Evolutionary conservation across 2,329 filamentous ascomycete species (phyloP).

Genomic region (Apiospora hydei): DNA sequence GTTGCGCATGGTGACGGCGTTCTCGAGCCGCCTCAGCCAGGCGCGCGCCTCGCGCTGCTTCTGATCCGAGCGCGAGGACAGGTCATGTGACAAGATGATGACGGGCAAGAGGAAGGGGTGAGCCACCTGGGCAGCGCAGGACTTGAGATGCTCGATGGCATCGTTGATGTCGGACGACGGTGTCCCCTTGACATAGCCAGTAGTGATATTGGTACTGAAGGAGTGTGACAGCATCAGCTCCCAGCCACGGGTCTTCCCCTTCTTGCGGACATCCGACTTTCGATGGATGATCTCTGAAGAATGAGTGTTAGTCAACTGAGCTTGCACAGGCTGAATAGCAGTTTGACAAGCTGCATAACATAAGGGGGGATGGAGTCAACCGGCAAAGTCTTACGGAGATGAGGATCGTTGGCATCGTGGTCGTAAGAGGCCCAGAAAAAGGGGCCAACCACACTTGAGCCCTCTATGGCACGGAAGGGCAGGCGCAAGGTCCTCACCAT

Average conservation of each 20-base stretch:
- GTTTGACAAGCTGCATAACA: not conserved
- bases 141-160: conserved; percentile 57
- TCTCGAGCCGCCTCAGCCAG: conserved; percentile 67
- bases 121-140: conserved; percentile 56
- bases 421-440: conserved; percentile 69
- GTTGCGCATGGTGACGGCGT: conserved; percentile 66
- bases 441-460: conserved; percentile 64
- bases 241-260: conserved; percentile 69
- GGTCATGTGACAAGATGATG: conserved; percentile 65
- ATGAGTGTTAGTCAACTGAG: conserved; percentile 8
- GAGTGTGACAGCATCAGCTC: conserved; percentile 68
- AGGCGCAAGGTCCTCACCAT: conserved; percentile 64
- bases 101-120: conserved; percentile 67
- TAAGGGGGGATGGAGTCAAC: conserved; percentile 23
- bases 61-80: conserved; percentile 62
- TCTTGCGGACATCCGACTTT: conserved; percentile 72
- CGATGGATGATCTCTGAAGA: conserved; percentile 65
- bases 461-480: conserved; percentile 65
- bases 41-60: conserved; percentile 69
- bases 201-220: conserved; percentile 62
- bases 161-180: conserved; percentile 60
- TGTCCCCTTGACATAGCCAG: conserved; percentile 69
- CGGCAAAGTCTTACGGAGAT: conserved; percentile 56
- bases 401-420: conserved; percentile 62
- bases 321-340: not conserved